Percentiles rank a stretch among this genome's conserved stretches.
Evolutionary conservation across 2,329 filamentous ascomycete species (phyloP).

Genomic region (Colletotrichum euphorbiae): DNA sequence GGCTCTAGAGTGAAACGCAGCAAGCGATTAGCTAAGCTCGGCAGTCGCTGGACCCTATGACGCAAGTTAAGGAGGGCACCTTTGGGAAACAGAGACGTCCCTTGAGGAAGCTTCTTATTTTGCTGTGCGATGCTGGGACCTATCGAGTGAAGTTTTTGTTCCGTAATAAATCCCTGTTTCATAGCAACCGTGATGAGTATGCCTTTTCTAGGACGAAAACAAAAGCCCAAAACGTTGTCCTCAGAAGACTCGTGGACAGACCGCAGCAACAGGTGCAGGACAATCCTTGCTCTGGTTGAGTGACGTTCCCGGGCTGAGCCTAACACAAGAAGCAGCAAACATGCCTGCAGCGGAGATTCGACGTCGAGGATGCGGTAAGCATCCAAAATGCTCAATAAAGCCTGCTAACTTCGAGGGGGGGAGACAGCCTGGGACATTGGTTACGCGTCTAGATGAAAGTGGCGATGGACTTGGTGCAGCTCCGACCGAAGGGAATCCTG

Average conservation of each 20-base stretch:
- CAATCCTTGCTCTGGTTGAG: conserved; percentile 22
- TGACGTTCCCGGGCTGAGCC: conserved; percentile 14
- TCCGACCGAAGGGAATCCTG: too few species aligned
- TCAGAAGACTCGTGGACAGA: conserved; percentile 17
- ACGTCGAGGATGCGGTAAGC: not conserved
- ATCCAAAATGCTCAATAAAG: too few species aligned
- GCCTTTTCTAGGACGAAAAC: not conserved
- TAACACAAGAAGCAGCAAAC: conserved; percentile 4
- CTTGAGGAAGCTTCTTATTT: not conserved
- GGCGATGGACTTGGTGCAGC: not conserved
- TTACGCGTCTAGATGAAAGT: conserved; percentile 3
- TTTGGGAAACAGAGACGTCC: not conserved
- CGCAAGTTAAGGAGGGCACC: conserved; percentile 14
- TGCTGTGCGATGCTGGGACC: not conserved
- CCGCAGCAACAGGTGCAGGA: conserved; percentile 23
- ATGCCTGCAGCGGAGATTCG: not conserved
- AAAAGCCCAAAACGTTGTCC: not conserved
- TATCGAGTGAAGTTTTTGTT: not conserved
- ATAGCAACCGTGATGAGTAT: not conserved
- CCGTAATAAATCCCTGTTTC: not conserved
- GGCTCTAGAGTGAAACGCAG: conserved; percentile 11
- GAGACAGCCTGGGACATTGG: too few species aligned
- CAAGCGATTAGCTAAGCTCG: conserved; percentile 15
- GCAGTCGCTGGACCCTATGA: conserved; percentile 17
- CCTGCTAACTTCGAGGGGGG: not conserved